Percentiles rank a stretch among this genome's conserved stretches.
phyloP scores from a whole-genome alignment of 805 yeast species.

The Wickerhamiella brachini region DNA sequence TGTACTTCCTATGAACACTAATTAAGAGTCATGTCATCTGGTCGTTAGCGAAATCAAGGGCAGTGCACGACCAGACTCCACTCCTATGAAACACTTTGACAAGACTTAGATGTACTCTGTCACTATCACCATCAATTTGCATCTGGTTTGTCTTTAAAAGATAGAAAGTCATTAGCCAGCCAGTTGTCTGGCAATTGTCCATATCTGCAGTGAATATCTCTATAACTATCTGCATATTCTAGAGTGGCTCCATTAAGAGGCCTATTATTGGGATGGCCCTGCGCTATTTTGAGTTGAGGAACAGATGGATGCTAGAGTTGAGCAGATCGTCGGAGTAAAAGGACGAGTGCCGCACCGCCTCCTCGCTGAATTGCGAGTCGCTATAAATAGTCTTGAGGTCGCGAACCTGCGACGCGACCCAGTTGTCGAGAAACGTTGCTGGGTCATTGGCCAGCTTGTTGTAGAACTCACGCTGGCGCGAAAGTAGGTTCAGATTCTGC shows the following conservation, averaged over 20 bases:
- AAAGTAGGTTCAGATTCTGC: constrained; percentile 36
- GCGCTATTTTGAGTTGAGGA: constrained; percentile 32
- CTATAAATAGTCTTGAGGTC: constrained; percentile 76
- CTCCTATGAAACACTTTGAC: no score
- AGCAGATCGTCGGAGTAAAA: constrained; percentile 71
- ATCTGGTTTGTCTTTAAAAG: no score
- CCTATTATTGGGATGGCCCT: no score
- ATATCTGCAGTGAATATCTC: no score
- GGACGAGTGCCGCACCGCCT: constrained; percentile 67
- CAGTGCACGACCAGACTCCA: no score
- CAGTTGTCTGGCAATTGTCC: no score
- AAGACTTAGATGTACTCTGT: no score
- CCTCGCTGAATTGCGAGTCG: constrained; percentile 84
- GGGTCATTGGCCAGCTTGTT: constrained; percentile 64
- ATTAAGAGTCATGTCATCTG: background rate
- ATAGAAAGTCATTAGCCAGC: no score
- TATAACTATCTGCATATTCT: no score
- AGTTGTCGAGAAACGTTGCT: constrained; percentile 52
- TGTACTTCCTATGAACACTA: background rate
- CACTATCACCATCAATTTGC: no score
- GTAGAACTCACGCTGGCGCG: constrained; percentile 68
- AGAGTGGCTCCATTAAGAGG: no score
- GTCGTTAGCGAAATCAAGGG: no score
- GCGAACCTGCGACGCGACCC: constrained; percentile 70
- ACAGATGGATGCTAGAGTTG: constrained; percentile 62